These are phyloP conservation scores for Globisporangium viniferum DNA, from an alignment of 352 stramenopile species.

Conservation along the genomic window DNA sequence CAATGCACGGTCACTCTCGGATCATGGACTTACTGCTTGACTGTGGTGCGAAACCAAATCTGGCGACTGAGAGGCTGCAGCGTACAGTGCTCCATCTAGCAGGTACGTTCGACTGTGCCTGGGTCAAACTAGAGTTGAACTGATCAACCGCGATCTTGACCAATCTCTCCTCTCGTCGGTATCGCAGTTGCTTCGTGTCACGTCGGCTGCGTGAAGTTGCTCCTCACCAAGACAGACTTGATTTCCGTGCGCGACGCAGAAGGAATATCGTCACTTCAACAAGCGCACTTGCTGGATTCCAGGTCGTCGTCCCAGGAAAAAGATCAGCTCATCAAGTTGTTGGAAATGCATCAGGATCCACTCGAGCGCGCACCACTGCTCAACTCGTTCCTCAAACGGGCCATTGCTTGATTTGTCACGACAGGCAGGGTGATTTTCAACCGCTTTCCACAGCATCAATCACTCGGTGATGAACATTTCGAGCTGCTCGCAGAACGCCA, in stretches of 20 bases:
- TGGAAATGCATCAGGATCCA: conserved; percentile 6
- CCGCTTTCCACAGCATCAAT: not conserved
- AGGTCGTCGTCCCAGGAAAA: not conserved
- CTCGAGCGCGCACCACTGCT: conserved; percentile 1
- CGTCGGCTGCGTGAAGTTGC: conserved; percentile 2
- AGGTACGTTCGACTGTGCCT: not conserved
- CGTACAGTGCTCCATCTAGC: conserved; percentile 8
- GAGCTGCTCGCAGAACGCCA: conserved; percentile 35
- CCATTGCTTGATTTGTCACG: not conserved
- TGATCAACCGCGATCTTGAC: not conserved
- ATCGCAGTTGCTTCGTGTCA: conserved; percentile 1
- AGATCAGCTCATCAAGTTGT: conserved; percentile 9
- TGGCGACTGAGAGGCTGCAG: not conserved
- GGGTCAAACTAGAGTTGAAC: not conserved
- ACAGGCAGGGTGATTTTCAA: not conserved
- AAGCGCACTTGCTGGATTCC: conserved; percentile 6
- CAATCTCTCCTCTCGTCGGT: not conserved
- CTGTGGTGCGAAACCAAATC: conserved; percentile 4
- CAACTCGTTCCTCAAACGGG: conserved; percentile 5
- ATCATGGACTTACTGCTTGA: conserved; percentile 14
- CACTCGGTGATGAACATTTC: conserved; percentile 11
- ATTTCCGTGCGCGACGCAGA: not conserved
- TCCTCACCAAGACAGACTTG: conserved; percentile 13
- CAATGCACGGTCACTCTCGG: not conserved
- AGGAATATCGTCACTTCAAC: conserved; percentile 10